These are phyloP conservation scores for Podochytrium sp. DNA, from an alignment of 192 early-diverging fungal species.

Conservation along the genomic window DNA sequence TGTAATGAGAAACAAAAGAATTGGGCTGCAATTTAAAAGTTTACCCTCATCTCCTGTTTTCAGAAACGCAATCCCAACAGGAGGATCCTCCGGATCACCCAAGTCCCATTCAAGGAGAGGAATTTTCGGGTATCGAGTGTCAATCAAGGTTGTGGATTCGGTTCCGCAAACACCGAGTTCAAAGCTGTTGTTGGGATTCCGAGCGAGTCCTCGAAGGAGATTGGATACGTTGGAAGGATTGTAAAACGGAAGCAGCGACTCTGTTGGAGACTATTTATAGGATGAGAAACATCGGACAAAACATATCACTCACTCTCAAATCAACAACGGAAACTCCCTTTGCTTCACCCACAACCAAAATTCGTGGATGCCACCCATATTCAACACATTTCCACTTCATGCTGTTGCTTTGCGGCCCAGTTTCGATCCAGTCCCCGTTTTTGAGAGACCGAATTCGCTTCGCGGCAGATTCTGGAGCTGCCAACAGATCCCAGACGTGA, in stretches of 20 bases:
- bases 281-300: not conserved
- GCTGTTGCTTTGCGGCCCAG: not conserved
- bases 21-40: not conserved
- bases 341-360: conserved; percentile 13
- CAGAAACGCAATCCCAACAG: conserved; percentile 18
- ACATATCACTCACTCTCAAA: not conserved
- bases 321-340: conserved; percentile 9
- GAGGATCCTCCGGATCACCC: conserved; percentile 9
- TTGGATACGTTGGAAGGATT: not conserved
- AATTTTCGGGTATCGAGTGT: conserved; percentile 16
- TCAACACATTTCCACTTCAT: conserved; percentile 25
- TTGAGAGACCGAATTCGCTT: not conserved
- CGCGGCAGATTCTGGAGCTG: not conserved
- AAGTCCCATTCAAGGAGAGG: conserved; percentile 19
- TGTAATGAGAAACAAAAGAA: not conserved
- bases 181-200: not conserved
- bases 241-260: conserved; percentile 12
- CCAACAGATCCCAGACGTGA: conserved; percentile 16
- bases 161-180: conserved; percentile 19
- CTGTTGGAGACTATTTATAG: not conserved
- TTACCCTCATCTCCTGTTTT: not conserved
- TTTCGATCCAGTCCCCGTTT: not conserved
- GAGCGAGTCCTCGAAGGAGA: conserved; percentile 7
- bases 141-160: conserved; percentile 5
- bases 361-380: conserved; percentile 27